Evolutionary conservation across 1,139 yeast genomes (phyloP).

Genomic region (Wickerhamomyces sp.): DNA sequence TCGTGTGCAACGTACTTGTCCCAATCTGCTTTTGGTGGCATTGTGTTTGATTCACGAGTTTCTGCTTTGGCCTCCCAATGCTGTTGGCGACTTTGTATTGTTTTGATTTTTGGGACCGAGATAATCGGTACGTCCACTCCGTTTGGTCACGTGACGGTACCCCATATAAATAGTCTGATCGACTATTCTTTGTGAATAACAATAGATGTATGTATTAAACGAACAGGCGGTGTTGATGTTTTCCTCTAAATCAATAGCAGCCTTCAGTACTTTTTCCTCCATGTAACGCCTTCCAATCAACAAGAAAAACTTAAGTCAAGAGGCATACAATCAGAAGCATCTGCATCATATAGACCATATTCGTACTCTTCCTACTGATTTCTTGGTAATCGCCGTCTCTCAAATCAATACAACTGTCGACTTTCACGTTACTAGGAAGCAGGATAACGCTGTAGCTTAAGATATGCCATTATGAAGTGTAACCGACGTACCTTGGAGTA

Average conservation of each 20-base stretch:
- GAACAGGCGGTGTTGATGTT: constrained; percentile 18
- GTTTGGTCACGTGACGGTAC: too few species aligned
- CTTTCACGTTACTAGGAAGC: constrained; percentile 57
- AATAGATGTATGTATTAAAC: too few species aligned
- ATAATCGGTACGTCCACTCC: too few species aligned
- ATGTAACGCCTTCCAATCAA: too few species aligned
- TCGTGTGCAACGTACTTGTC: constrained; percentile 88
- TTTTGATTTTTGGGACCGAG: constrained; percentile 1
- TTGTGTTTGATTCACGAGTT: constrained; percentile 7
- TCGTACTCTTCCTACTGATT: constrained; percentile 24
- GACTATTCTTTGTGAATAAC: too few species aligned
- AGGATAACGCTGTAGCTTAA: constrained; percentile 58
- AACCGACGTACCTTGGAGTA: constrained; percentile 69
- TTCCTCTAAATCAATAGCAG: constrained; percentile 41
- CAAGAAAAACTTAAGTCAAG: constrained; percentile 45
- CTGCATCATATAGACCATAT: constrained; percentile 28
- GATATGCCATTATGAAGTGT: constrained; percentile 63
- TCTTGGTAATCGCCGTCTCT: constrained; percentile 24
- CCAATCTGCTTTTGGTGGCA: constrained; percentile 70
- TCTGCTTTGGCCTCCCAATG: neutral
- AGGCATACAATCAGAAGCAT: constrained; percentile 43
- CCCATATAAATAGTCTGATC: too few species aligned
- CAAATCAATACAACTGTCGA: constrained; percentile 34
- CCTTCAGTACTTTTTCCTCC: constrained; percentile 52
- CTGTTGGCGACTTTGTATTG: neutral